These are phyloP conservation scores for Lactuca saligna DNA, from an alignment of 129 eudicot genomes.

Conservation along the genomic window DNA sequence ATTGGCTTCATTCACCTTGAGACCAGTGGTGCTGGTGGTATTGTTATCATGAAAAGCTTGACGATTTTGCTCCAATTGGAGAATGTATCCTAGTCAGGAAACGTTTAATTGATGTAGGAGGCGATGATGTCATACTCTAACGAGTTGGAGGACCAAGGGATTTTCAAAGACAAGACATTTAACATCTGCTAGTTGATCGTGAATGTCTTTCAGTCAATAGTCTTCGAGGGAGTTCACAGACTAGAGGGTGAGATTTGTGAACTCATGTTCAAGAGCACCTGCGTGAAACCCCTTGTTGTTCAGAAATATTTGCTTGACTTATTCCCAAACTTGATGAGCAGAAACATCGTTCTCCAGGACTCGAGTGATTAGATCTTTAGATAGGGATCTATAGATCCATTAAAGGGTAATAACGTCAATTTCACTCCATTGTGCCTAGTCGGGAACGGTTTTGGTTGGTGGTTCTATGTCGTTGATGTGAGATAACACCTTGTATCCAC, in stretches of 20 bases:
- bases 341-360: background rate
- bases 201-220: background rate
- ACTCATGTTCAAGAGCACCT: background rate
- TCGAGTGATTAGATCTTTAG: background rate
- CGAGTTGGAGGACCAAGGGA: no score
- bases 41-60: no score
- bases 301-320: background rate
- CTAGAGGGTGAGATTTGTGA: background rate
- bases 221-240: background rate
- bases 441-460: background rate
- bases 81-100: no score
- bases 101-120: no score
- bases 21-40: no score
- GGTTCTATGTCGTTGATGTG: background rate
- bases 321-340: background rate
- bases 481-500: no score
- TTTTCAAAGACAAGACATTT: no score
- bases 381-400: background rate
- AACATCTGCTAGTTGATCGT: background rate
- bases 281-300: background rate
- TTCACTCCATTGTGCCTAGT: background rate
- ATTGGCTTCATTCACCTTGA: no score
- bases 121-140: no score
- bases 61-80: no score
- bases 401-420: background rate